Percentiles rank a stretch among this genome's conserved stretches.
These are phyloP conservation scores for Coprinopsis sp. DNA, from an alignment of 768 basidiomycete genomes.

Conservation along the genomic window DNA sequence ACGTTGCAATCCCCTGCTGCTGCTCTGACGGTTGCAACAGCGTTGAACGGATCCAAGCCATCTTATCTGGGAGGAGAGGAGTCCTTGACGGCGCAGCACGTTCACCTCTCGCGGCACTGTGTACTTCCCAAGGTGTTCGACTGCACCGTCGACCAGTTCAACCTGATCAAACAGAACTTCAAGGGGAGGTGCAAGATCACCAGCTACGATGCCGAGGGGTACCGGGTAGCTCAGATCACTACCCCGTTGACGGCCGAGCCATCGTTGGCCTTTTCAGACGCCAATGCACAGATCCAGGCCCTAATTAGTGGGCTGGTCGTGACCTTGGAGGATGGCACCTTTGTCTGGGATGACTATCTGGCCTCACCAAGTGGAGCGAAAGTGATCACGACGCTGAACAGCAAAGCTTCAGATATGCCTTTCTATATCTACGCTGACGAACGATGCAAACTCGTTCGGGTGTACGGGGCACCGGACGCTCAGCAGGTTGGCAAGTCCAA, in stretches of 20 bases:
- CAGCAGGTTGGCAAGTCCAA: conserved; percentile 26
- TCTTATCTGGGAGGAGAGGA: conserved; percentile 33
- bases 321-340: conserved; percentile 21
- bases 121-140: conserved; percentile 29
- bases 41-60: conserved; percentile 26
- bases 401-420: conserved; percentile 19
- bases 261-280: conserved; percentile 27
- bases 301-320: conserved; percentile 37
- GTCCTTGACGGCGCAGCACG: conserved; percentile 32
- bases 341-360: conserved; percentile 48
- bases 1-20: conserved; percentile 31
- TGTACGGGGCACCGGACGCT: conserved; percentile 33
- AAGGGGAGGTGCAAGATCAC: conserved; percentile 29
- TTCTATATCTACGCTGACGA: conserved; percentile 36
- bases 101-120: conserved; percentile 38
- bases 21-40: conserved; percentile 26
- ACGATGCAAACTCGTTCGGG: conserved; percentile 30
- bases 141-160: conserved; percentile 33
- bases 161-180: conserved; percentile 22
- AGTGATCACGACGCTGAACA: conserved; percentile 33
- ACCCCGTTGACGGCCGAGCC: conserved; percentile 29
- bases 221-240: conserved; percentile 35
- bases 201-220: conserved; percentile 18
- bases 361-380: conserved; percentile 35
- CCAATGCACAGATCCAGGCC: conserved; percentile 33